Conservation (phyloP, 1,139 yeast genomes). For the Geotrichum phurueaensis region DNA sequence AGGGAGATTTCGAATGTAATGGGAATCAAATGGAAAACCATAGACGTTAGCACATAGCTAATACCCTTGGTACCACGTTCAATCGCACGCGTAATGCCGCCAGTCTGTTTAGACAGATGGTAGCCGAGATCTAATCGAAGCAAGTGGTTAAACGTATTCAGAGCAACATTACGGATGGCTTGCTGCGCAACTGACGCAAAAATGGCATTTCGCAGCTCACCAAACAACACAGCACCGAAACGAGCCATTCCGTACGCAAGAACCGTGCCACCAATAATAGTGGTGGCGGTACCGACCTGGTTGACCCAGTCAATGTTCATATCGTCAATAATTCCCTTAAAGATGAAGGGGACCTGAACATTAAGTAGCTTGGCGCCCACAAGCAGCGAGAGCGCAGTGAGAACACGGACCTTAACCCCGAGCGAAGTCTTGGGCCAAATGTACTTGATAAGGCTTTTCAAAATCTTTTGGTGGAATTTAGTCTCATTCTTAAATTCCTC, state of each 20-base stretch:
- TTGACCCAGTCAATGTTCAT: conserved; percentile 87
- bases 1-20: conserved; percentile 84
- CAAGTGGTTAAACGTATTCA: conserved; percentile 78
- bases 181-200: conserved; percentile 94
- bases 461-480: conserved; percentile 26
- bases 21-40: conserved; percentile 96
- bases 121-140: conserved; percentile 81
- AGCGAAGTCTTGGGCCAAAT: conserved; percentile 82
- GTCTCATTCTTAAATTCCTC: conserved; percentile 11
- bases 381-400: conserved; percentile 64
- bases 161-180: conserved; percentile 87
- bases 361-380: conserved; percentile 78
- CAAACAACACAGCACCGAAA: conserved; percentile 89
- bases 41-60: conserved; percentile 82
- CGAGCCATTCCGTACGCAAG: conserved; percentile 91
- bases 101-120: conserved; percentile 88
- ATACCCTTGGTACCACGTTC: conserved; percentile 98
- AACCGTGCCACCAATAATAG: conserved; percentile 63
- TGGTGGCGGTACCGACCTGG: conserved; percentile 50
- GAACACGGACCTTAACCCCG: conserved; percentile 67
- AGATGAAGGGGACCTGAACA: conserved; percentile 93
- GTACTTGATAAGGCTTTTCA: conserved; percentile 50
- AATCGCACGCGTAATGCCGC: conserved; percentile 91
- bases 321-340: conserved; percentile 80
- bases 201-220: conserved; percentile 89